Base-by-base conservation (phyloP, 805 yeast genomes). In the Kazachstania viticola region DNA sequence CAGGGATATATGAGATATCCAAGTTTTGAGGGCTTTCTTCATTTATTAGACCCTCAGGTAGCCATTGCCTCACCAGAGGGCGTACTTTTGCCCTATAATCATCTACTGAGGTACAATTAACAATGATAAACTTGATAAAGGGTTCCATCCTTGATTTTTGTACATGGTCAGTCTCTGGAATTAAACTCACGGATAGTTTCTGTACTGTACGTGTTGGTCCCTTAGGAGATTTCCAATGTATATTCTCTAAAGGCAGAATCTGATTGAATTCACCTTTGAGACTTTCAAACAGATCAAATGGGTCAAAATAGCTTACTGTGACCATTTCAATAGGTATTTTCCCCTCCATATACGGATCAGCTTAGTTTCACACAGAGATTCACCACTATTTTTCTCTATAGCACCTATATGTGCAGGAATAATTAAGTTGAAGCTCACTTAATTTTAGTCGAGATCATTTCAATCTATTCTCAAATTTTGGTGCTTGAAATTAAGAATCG, bases 61-160 rank as follows among this genome's bases (percentile, higher is more conserved):
- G 60, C 97, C 98, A 91, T 42, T 79, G 91, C 29, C 66, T 68
- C 15, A 87, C 72, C 41, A 84, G 60, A 1, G 94, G 94, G 25
- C 98, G 68, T 1, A 80, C 84, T 45, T 78, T 81, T 0, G 79
- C 54, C 37, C 93, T 64, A 53, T 88, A 88, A 1, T 71, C 71
- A 12, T 88, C 97, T 14, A 79, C 52, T 27, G 70, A 71, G 4
- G 71, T 74, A 37, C 78, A 71, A 34, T 68, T 68, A 6, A 88
- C 65, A 34, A 87, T 69, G 62, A 88, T 75, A 14, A 85, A 48
- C 40, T 78, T 67, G 28, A 81, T 60, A 42, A 78, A 74, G 1
- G 80, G 32, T 4, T 33, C 31, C 3, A 27, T 32, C 7, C 21
- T 18, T 1, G 32, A 29, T 4, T 23, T 14, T 3, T 18, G 9